Percentiles rank a stretch among this genome's conserved stretches.
These are phyloP conservation scores for Acanthamoeba castellanii DNA, from an alignment of 208 protist species.

Conservation along the genomic window DNA sequence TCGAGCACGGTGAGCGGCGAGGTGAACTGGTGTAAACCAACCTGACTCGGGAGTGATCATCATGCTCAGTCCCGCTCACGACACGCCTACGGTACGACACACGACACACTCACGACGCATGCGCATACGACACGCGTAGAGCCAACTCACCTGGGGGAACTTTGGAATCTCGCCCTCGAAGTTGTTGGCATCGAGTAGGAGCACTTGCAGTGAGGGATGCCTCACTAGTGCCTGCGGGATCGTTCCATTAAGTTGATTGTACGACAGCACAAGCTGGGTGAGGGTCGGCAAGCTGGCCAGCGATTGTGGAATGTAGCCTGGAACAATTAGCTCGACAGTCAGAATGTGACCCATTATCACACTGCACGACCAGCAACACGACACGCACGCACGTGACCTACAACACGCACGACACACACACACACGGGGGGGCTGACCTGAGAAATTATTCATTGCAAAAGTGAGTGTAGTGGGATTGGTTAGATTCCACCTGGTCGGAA, in stretches of 20 bases:
- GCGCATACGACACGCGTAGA: too few relatives aligned
- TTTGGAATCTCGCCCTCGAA: neutral
- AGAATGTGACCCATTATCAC: too few relatives aligned
- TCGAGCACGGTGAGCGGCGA: neutral
- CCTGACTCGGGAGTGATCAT: too few relatives aligned
- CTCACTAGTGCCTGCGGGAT: neutral
- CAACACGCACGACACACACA: neutral
- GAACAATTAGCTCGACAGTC: too few relatives aligned
- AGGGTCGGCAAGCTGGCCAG: neutral
- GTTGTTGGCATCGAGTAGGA: neutral
- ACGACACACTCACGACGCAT: too few relatives aligned
- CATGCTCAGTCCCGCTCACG: too few relatives aligned
- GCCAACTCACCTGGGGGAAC: neutral
- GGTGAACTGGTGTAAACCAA: too few relatives aligned
- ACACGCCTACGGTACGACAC: too few relatives aligned
- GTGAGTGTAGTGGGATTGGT: neutral
- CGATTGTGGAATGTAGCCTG: neutral
- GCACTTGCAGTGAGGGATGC: neutral
- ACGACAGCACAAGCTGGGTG: neutral
- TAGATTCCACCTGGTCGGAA: neutral
- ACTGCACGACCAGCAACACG: too few relatives aligned
- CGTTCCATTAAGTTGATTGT: neutral
- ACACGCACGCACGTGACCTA: too few relatives aligned
- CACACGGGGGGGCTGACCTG: neutral
- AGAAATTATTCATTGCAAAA: neutral